Evolutionary conservation across 805 yeast genomes (phyloP), one percentile per base, ranked within the genome.

Genomic region (Candida qinlingensis): DNA sequence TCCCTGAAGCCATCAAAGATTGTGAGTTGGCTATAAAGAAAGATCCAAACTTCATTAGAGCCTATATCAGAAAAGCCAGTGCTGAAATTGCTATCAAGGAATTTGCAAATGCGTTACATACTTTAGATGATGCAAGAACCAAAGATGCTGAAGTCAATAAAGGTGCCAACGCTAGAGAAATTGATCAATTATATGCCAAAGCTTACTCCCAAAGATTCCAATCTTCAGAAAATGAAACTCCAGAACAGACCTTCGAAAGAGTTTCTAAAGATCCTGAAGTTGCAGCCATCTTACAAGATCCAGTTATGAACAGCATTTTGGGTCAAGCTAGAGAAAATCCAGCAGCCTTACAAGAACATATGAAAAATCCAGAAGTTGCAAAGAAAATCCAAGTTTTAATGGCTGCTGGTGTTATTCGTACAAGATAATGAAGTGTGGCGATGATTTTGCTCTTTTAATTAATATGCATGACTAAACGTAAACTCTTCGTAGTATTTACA

Each of bases 361-460:
- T 94, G 97, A 87, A 81, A 76, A 94, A 94, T 71, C 98, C 99
- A 38, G 95, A 83, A 52, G 87, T 94, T 44, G 80, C 83, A 63
- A 84, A 83, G 68, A 94, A 94, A 80, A 83, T 94, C 60, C 85
- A 86, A 68, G 77, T 86, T 59, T 78, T 94, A 68, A 85, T 91
- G 66, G 96, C 97, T 48, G 97, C 98, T 19, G 99, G 99, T 67
- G 87, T 94, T 48, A 91, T 94, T 62, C 85, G 96, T 66, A 89
- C 96, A 33, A 83, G 96, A 64, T 84, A 41, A 41, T 29, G 37
- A 36, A 37, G 29, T 13, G n/a, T n/a, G n/a, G n/a, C n/a, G 35
- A 13, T 26, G 2, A 26, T 25, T 13, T 10, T 19, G 19, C 19
- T 19, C 19, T 19, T 19, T 19, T 19, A 19, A 19, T 19, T 19